phyloP scores from a whole-genome alignment of 2,329 filamentous ascomycete genomes.

The Botryotinia calthae region DNA sequence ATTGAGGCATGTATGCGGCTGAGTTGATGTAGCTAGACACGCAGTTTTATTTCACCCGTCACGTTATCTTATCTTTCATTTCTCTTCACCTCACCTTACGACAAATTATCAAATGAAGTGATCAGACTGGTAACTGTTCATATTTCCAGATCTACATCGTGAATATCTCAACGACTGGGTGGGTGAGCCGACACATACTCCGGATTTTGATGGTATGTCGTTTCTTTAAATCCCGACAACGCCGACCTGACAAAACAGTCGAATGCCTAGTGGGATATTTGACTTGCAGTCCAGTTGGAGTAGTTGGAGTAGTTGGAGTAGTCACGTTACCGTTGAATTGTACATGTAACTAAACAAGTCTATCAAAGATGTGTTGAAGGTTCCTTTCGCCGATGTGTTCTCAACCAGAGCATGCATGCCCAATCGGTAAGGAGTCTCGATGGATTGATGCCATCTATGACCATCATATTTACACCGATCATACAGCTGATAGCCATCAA shows the following conservation, averaged over 20 bases:
- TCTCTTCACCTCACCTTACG: not conserved
- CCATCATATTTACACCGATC: not conserved
- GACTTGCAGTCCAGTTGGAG: too few relatives aligned
- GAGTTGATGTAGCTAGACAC: not conserved
- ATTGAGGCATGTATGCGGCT: not conserved
- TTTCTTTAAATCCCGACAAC: not conserved
- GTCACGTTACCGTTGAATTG: too few relatives aligned
- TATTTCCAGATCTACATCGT: not conserved
- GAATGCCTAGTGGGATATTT: too few relatives aligned
- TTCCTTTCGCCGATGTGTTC: not conserved
- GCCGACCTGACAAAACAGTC: not conserved
- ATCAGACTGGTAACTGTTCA: not conserved
- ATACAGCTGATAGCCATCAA: not conserved
- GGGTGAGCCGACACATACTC: not conserved
- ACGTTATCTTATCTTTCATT: not conserved
- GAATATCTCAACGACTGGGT: too few relatives aligned
- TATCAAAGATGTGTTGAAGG: not conserved
- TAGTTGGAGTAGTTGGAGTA: too few relatives aligned
- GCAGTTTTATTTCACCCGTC: not conserved
- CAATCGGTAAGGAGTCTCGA: not conserved
- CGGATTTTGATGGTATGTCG: not conserved
- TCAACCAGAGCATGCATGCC: not conserved
- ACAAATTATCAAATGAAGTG: not conserved
- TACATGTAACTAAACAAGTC: too few relatives aligned
- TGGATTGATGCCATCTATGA: not conserved